These are phyloP conservation scores for Brassica nigra DNA, from an alignment of 345 rosid genomes.

Conservation along the genomic window DNA sequence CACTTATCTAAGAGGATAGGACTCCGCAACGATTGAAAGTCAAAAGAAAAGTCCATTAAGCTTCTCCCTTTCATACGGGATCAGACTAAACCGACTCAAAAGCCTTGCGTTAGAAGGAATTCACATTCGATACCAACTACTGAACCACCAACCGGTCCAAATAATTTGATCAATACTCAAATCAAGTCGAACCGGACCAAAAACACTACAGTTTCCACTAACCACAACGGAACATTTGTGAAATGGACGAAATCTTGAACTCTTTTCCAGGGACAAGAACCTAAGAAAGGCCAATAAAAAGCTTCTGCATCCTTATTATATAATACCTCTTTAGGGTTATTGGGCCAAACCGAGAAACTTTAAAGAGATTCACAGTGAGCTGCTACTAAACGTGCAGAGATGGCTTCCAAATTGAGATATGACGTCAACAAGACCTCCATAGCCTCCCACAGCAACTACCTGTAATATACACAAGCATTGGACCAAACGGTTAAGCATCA, in stretches of 20 bases:
- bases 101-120: neutral
- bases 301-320: neutral
- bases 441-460: conserved; percentile 87
- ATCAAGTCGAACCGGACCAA: conserved; percentile 12
- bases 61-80: neutral
- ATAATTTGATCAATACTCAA: neutral
- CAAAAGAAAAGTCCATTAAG: neutral
- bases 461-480: conserved; percentile 34
- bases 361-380: conserved; percentile 36
- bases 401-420: conserved; percentile 95
- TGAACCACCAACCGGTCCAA: neutral
- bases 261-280: conserved; percentile 1
- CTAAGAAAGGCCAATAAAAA: neutral
- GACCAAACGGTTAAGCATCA: neutral
- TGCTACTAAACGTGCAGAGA: conserved; percentile 79
- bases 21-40: neutral
- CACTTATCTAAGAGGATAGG: conserved; percentile 1
- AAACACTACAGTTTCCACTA: neutral
- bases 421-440: conserved; percentile 86
- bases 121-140: conserved; percentile 19
- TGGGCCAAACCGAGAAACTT: neutral
- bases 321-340: neutral
- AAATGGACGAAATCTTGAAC: conserved; percentile 2
- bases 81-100: neutral
- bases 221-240: conserved; percentile 2